Conservation (phyloP, 2,329 filamentous ascomycete species). For the Aulographum hederae region DNA sequence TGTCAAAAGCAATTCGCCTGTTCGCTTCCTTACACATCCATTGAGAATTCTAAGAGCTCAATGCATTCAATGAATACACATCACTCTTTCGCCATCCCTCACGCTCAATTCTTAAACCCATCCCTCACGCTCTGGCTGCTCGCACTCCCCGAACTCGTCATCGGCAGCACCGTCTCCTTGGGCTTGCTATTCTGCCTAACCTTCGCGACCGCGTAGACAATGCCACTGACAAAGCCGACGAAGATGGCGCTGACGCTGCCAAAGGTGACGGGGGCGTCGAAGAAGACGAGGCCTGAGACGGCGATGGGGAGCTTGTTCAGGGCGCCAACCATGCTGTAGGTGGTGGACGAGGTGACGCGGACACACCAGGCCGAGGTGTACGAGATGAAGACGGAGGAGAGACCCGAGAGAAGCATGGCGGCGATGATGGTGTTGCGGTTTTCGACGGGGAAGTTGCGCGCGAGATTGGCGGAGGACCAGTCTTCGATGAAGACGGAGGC, state of each 20-base stretch:
- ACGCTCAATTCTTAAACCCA: slow-evolving; percentile 60
- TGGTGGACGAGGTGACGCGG: slow-evolving; percentile 89
- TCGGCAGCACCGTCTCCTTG: slow-evolving; percentile 47
- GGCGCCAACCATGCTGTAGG: slow-evolving; percentile 96
- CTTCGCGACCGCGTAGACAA: slow-evolving; percentile 80
- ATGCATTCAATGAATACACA: no score
- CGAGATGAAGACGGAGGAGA: slow-evolving; percentile 94
- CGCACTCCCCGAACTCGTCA: slow-evolving; percentile 67
- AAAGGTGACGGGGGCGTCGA: slow-evolving; percentile 81
- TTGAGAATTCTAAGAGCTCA: no score
- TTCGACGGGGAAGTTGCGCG: slow-evolving; percentile 73
- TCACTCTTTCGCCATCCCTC: no score
- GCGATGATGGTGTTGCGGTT: slow-evolving; percentile 61
- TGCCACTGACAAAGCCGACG: slow-evolving; percentile 78
- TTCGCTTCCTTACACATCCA: no score
- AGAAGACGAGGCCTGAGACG: slow-evolving; percentile 82
- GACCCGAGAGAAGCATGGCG: slow-evolving; percentile 85
- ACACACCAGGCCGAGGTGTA: slow-evolving; percentile 99
- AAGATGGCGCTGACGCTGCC: slow-evolving; percentile 82
- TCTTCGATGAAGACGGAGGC: slow-evolving; percentile 74
- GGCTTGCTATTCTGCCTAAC: slow-evolving; percentile 56
- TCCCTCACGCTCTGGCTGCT: slow-evolving; percentile 85
- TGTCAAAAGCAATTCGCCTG: no score
- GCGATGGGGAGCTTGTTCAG: slow-evolving; percentile 97
- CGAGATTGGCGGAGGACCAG: slow-evolving; percentile 74